Percentiles rank a stretch among this genome's conserved stretches.
Conservation (phyloP, 768 basidiomycete species). For the Termitomyces sp. region DNA sequence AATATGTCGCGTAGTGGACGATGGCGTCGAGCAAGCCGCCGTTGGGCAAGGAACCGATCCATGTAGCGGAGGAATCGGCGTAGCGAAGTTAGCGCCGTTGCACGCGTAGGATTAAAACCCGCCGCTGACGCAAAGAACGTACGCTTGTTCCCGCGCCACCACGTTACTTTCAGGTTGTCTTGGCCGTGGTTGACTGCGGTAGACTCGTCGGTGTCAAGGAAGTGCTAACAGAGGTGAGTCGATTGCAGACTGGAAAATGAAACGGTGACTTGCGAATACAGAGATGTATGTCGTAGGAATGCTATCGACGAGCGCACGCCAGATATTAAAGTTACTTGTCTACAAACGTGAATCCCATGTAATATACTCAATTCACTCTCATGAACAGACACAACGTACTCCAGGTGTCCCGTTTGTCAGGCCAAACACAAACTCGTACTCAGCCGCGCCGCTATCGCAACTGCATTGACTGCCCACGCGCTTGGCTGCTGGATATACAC, state of each 20-base stretch:
- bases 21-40: slow-evolving; percentile 41
- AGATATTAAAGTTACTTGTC: slow-evolving; percentile 53
- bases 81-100: slow-evolving; percentile 32
- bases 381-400: not conserved
- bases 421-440: slow-evolving; percentile 46
- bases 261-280: slow-evolving; percentile 35
- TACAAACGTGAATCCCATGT: slow-evolving; percentile 50
- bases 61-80: slow-evolving; percentile 30
- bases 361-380: slow-evolving; percentile 24
- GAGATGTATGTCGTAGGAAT: slow-evolving; percentile 48
- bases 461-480: slow-evolving; percentile 35
- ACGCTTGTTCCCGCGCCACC: slow-evolving; percentile 44
- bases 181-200: slow-evolving; percentile 47
- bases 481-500: slow-evolving; percentile 44
- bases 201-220: slow-evolving; percentile 36
- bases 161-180: slow-evolving; percentile 41
- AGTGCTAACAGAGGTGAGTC: slow-evolving; percentile 31
- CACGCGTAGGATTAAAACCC: slow-evolving; percentile 43
- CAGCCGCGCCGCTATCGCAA: slow-evolving; percentile 33
- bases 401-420: slow-evolving; percentile 36
- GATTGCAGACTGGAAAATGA: no score
- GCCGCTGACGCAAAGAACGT: slow-evolving; percentile 36
- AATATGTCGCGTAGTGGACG: slow-evolving; percentile 39
- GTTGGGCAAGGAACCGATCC: slow-evolving; percentile 36
- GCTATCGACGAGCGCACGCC: slow-evolving; percentile 45